Percentiles rank a stretch among this genome's conserved stretches.
These are phyloP conservation scores for Chrysoporthe puriensis DNA, from an alignment of 2,329 filamentous ascomycete genomes.

Conservation along the genomic window DNA sequence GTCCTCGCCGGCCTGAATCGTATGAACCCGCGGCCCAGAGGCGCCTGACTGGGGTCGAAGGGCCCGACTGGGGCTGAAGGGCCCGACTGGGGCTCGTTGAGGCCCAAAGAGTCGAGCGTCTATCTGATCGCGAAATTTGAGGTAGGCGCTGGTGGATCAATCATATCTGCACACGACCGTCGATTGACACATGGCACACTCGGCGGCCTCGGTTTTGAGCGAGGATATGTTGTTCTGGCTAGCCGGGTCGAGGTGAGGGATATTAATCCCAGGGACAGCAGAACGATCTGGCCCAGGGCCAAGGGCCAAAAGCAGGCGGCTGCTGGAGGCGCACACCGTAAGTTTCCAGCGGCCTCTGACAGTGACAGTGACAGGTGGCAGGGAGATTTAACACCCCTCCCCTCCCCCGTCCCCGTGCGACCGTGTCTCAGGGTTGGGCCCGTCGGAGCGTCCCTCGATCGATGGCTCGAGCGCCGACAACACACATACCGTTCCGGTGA, in stretches of 20 bases:
- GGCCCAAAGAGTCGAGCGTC: not conserved
- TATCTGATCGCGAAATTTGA: not conserved
- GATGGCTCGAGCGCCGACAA: not conserved
- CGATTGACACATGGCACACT: not conserved
- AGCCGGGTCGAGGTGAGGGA: not conserved
- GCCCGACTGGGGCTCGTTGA: not conserved
- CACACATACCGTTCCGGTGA: not conserved
- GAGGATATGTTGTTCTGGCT: not conserved
- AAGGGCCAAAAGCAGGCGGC: not conserved
- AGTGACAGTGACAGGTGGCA: not conserved
- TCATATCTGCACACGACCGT: not conserved
- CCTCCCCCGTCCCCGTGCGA: not conserved
- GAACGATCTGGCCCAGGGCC: not conserved
- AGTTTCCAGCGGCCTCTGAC: not conserved
- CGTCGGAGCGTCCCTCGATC: not conserved
- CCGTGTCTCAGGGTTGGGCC: not conserved
- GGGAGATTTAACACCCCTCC: not conserved
- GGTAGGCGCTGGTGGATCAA: not conserved
- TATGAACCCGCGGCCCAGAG: too few species aligned
- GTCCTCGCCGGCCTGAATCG: not conserved
- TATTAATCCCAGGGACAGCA: not conserved
- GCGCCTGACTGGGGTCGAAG: too few species aligned
- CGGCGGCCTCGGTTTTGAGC: not conserved
- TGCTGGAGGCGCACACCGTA: not conserved
- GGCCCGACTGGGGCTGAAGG: not conserved